Conservation (phyloP, 75 land plant species). For the Azolla pinnata region DNA sequence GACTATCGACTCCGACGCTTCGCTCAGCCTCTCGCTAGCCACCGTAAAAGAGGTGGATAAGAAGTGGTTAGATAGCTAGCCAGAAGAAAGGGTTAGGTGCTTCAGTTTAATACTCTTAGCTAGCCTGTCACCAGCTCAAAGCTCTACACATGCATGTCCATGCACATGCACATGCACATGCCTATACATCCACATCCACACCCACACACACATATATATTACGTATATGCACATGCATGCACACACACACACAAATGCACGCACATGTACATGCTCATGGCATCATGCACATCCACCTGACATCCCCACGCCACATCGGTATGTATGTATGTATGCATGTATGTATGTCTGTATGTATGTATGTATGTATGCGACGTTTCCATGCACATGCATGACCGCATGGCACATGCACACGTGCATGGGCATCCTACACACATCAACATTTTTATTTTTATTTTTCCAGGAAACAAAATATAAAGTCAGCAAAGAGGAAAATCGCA, state of each 20-base stretch:
- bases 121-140: too few relatives aligned
- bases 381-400: too few relatives aligned
- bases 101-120: too few relatives aligned
- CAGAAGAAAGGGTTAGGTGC: too few relatives aligned
- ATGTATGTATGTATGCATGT: background rate
- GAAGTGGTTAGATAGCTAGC: too few relatives aligned
- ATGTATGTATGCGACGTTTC: background rate
- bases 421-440: background rate
- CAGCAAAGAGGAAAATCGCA: background rate
- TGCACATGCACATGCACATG: background rate
- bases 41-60: too few relatives aligned
- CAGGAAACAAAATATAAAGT: background rate
- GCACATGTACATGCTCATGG: background rate
- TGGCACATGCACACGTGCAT: background rate
- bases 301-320: too few relatives aligned
- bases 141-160: background rate
- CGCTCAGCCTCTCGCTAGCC: too few relatives aligned
- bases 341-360: background rate
- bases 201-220: background rate
- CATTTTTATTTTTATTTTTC: background rate
- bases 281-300: too few relatives aligned
- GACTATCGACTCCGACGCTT: too few relatives aligned
- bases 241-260: background rate
- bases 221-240: background rate
- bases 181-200: background rate